These are phyloP conservation scores for Eremomyces bilateralis DNA, from an alignment of 495 filamentous ascomycete species.

Conservation along the genomic window DNA sequence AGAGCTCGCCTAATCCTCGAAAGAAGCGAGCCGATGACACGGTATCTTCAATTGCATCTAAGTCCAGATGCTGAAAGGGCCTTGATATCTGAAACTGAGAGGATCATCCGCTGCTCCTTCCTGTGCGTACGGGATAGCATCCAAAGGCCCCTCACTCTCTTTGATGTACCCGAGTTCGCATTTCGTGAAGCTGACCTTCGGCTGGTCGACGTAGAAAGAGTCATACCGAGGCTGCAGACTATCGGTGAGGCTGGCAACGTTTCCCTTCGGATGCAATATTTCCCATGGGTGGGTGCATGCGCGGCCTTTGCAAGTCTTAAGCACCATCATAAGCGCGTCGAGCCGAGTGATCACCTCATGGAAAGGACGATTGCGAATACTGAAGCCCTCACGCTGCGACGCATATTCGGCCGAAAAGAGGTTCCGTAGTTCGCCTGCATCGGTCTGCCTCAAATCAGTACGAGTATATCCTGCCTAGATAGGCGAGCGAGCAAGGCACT, in stretches of 20 bases:
- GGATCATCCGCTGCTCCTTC: not conserved
- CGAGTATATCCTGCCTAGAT: not conserved
- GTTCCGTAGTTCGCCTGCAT: conserved; percentile 16
- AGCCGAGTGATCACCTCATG: conserved; percentile 10
- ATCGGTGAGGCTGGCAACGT: conserved; percentile 12
- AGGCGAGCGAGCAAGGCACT: not conserved
- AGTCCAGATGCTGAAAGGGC: not conserved
- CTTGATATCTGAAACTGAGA: not conserved
- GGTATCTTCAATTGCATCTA: too few relatives aligned
- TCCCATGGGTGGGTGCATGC: conserved; percentile 16
- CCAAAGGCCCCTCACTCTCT: conserved; percentile 33
- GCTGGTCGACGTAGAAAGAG: conserved; percentile 30
- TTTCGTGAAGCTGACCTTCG: conserved; percentile 28
- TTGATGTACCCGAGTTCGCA: conserved; percentile 39
- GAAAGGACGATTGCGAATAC: conserved; percentile 4
- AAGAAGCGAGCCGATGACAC: too few relatives aligned
- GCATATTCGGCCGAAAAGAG: conserved; percentile 6
- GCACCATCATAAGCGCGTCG: conserved; percentile 14
- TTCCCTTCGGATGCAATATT: conserved; percentile 13
- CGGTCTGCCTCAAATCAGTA: conserved; percentile 6
- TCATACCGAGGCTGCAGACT: conserved; percentile 31
- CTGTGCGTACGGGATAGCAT: not conserved
- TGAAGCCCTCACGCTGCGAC: not conserved
- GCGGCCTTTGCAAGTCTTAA: conserved; percentile 17
- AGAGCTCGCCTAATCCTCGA: too few relatives aligned